These are phyloP conservation scores for Boletellus emodensis DNA, from an alignment of 768 basidiomycete species.

Conservation along the genomic window DNA sequence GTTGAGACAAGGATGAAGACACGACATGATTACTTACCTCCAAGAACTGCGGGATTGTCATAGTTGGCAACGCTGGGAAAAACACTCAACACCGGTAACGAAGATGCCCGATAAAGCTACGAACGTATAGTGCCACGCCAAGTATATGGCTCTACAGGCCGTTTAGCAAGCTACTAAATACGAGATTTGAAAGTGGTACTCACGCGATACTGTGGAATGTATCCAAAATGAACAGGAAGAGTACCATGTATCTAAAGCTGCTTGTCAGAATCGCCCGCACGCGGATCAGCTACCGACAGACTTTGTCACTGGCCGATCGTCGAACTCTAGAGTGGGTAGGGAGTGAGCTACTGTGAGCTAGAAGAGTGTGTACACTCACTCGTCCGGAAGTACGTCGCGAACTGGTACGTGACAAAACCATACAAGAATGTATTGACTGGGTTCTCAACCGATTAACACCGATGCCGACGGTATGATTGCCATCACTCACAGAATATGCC, in stretches of 20 bases:
- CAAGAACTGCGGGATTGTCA: constrained; percentile 10
- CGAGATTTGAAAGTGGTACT: neutral
- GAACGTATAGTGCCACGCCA: constrained; percentile 11
- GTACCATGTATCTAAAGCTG: constrained; percentile 9
- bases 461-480: neutral
- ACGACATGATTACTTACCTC: neutral
- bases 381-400: constrained; percentile 34
- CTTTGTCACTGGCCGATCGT: constrained; percentile 9
- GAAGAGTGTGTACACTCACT: neutral
- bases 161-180: neutral
- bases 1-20: neutral
- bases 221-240: constrained; percentile 12
- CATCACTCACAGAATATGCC: constrained; percentile 14
- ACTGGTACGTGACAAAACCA: constrained; percentile 41
- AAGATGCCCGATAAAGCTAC: neutral
- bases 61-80: constrained; percentile 11
- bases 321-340: constrained; percentile 5
- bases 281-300: neutral
- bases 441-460: neutral
- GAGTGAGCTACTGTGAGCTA: neutral
- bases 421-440: constrained; percentile 30
- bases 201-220: constrained; percentile 14
- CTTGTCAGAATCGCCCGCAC: neutral
- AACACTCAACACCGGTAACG: neutral
- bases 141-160: constrained; percentile 10